phyloP scores from a whole-genome alignment of 2,329 filamentous ascomycete genomes.

The Aureobasidium sp. region DNA sequence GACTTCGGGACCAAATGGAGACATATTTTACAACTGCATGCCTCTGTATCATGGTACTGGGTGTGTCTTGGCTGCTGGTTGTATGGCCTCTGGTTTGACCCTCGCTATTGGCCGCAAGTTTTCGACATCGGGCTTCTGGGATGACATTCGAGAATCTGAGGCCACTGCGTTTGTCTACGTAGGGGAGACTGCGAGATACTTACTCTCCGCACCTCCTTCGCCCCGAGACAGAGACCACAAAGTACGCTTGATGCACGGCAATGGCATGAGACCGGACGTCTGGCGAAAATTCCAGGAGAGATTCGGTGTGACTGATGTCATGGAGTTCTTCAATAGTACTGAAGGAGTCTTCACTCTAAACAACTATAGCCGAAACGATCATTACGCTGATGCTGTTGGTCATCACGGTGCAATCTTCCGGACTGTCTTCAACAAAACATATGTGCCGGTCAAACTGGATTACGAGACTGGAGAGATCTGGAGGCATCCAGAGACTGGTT shows the following conservation, averaged over 20 bases:
- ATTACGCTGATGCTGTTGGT: conserved; percentile 57
- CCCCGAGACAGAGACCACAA: conserved; percentile 54
- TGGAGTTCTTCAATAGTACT: conserved; percentile 72
- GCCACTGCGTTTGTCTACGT: conserved; percentile 71
- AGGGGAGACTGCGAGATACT: conserved; percentile 68
- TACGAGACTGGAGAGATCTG: conserved; percentile 59
- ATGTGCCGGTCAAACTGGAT: conserved; percentile 63
- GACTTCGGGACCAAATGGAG: conserved; percentile 36
- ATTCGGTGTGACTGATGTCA: conserved; percentile 56
- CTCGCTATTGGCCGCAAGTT: conserved; percentile 61
- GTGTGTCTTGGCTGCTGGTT: conserved; percentile 43
- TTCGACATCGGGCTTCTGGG: conserved; percentile 64
- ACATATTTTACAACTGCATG: conserved; percentile 72
- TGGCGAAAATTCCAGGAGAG: conserved; percentile 59
- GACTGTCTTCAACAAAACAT: conserved; percentile 45
- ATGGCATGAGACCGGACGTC: conserved; percentile 62
- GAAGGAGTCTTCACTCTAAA: conserved; percentile 61
- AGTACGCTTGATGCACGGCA: conserved; percentile 56
- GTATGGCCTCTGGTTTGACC: conserved; percentile 48
- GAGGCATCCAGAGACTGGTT: conserved; percentile 61
- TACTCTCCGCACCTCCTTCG: conserved; percentile 61
- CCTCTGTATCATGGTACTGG: conserved; percentile 72
- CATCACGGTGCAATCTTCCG: conserved; percentile 62
- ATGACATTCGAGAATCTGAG: conserved; percentile 58
- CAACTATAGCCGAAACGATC: conserved; percentile 51